A percentile compares a stretch with the other conserved stretches of the same genome.
These are phyloP conservation scores for Paramarasmius palmivorus DNA, from an alignment of 1,284 basidiomycete genomes.

Conservation along the genomic window DNA sequence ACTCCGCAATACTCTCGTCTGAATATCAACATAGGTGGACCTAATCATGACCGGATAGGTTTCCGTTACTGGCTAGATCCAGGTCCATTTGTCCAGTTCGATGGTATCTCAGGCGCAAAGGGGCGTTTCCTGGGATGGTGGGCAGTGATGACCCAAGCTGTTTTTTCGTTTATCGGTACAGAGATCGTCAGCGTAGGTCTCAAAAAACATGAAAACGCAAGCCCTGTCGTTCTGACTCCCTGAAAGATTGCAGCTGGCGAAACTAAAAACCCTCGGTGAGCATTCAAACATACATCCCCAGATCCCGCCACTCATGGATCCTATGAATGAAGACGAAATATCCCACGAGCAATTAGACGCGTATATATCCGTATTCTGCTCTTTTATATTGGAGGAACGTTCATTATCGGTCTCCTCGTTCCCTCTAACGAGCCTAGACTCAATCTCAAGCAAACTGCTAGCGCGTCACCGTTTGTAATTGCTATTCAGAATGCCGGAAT, in stretches of 20 bases:
- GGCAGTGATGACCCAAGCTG: slow-evolving; percentile 49
- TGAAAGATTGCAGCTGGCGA: slow-evolving; percentile 77
- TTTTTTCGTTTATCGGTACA: slow-evolving; percentile 50
- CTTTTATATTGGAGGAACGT: slow-evolving; percentile 75
- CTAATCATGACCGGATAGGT: slow-evolving; percentile 61
- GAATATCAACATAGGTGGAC: slow-evolving; percentile 46
- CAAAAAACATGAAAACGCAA: no score
- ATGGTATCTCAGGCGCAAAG: slow-evolving; percentile 53
- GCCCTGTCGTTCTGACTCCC: neutral
- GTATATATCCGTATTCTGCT: slow-evolving; percentile 53
- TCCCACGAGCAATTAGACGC: slow-evolving; percentile 45
- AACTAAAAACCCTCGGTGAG: slow-evolving; percentile 59
- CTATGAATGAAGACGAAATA: slow-evolving; percentile 35
- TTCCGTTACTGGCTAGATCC: slow-evolving; percentile 73
- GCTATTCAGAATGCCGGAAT: slow-evolving; percentile 77
- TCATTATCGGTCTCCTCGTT: slow-evolving; percentile 68
- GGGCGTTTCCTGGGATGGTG: slow-evolving; percentile 69
- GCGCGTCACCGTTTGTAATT: slow-evolving; percentile 85
- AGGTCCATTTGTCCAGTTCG: slow-evolving; percentile 67
- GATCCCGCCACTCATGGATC: slow-evolving; percentile 30
- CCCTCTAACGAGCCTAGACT: slow-evolving; percentile 61
- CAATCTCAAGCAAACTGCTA: slow-evolving; percentile 46
- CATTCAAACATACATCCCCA: no score
- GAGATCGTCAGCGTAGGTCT: slow-evolving; percentile 45
- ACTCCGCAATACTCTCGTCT: slow-evolving; percentile 4